phyloP scores from a whole-genome alignment of 2,329 filamentous ascomycete genomes.

The Penicillium sp. region DNA sequence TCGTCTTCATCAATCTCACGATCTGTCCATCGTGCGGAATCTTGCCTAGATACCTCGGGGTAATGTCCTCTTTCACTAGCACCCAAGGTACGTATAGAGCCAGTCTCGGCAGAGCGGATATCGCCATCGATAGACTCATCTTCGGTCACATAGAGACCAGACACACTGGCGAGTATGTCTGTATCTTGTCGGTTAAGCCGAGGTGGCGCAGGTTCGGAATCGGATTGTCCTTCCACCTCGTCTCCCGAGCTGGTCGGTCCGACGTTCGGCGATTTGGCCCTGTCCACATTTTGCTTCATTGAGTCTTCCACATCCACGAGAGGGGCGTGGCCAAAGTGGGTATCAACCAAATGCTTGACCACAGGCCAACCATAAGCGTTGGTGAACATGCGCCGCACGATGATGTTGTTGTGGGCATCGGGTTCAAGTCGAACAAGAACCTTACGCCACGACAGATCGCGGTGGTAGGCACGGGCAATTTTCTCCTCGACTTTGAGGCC shows the following conservation, averaged over 20 bases:
- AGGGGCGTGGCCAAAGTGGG: constrained; percentile 81
- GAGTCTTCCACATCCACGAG: constrained; percentile 68
- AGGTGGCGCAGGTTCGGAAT: not conserved
- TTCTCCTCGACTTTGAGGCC: constrained; percentile 93
- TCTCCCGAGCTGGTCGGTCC: constrained; percentile 64
- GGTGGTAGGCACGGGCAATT: constrained; percentile 93
- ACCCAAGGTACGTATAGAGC: constrained; percentile 13
- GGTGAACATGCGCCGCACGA: constrained; percentile 92
- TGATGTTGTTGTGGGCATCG: constrained; percentile 97
- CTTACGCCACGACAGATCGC: constrained; percentile 90
- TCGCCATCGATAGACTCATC: not conserved
- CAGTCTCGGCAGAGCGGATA: constrained; percentile 4
- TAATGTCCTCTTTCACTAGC: constrained; percentile 8
- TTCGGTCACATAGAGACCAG: not conserved
- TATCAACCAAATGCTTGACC: constrained; percentile 89
- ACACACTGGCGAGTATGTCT: not conserved
- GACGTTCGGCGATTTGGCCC: constrained; percentile 63
- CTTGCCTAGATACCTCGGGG: constrained; percentile 36
- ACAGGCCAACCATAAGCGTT: constrained; percentile 99
- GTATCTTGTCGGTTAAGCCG: constrained; percentile 36
- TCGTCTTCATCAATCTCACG: constrained; percentile 60
- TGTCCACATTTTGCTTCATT: constrained; percentile 66
- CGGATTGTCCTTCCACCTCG: constrained; percentile 57
- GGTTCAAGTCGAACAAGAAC: constrained; percentile 93
- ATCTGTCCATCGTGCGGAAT: constrained; percentile 68